A percentile compares a stretch with the other conserved stretches of the same genome.
phyloP scores from a whole-genome alignment of 208 protist genomes.

The Blechomonas ayalai region DNA sequence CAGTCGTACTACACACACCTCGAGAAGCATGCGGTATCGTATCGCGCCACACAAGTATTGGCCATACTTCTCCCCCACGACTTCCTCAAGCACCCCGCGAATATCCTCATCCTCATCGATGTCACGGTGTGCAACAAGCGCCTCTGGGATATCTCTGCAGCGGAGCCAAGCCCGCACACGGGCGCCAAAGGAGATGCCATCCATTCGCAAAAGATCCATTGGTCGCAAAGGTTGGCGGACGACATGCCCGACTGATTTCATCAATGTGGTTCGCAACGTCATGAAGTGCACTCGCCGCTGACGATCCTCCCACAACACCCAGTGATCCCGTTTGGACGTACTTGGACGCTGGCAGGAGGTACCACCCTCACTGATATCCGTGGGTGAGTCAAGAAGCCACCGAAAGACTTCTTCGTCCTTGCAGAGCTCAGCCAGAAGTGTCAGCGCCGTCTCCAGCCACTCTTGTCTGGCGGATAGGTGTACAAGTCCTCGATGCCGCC shows the following conservation, averaged over 20 bases:
- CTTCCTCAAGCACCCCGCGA: too few relatives aligned
- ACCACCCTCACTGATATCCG: too few relatives aligned
- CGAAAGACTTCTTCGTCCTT: background rate
- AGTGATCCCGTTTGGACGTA: too few relatives aligned
- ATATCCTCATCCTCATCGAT: conserved; percentile 16
- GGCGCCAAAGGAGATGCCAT: conserved; percentile 19
- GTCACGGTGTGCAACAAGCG: conserved; percentile 1
- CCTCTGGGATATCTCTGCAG: background rate
- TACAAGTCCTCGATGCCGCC: conserved; percentile 8
- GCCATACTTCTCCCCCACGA: too few relatives aligned
- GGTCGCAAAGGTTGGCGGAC: conserved; percentile 15
- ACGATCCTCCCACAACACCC: conserved; percentile 30
- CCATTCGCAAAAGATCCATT: conserved; percentile 14
- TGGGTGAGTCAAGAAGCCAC: too few relatives aligned
- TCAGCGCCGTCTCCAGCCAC: conserved; percentile 48
- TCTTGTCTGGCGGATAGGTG: conserved; percentile 22
- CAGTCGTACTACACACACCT: conserved; percentile 35
- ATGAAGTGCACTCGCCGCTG: conserved; percentile 20
- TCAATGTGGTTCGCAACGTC: conserved; percentile 5
- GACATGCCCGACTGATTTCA: conserved; percentile 7
- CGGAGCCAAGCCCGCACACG: background rate
- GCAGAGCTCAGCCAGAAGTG: conserved; percentile 3
- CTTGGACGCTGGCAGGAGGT: too few relatives aligned
- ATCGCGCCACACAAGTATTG: conserved; percentile 16
- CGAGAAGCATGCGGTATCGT: conserved; percentile 33